These are phyloP conservation scores for Ustilago trichophora DNA, from an alignment of 1,284 basidiomycete genomes.

Conservation along the genomic window DNA sequence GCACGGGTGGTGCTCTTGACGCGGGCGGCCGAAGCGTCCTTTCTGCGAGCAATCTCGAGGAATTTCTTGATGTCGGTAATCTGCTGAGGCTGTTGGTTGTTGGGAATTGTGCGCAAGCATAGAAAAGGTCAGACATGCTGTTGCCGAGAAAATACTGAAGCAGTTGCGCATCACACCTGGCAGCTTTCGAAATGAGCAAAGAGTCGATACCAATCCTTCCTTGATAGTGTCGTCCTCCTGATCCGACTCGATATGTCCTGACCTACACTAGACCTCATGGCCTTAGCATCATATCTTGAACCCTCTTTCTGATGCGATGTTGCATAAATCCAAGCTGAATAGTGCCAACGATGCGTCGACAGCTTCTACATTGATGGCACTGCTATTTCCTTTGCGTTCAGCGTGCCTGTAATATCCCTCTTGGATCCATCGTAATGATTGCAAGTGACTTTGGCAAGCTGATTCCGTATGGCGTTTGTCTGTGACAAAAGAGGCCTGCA, in stretches of 20 bases:
- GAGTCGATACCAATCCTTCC: background rate
- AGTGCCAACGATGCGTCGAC: too few relatives aligned
- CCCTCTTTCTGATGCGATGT: too few relatives aligned
- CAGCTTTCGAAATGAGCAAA: slow-evolving; percentile 7
- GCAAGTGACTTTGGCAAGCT: too few relatives aligned
- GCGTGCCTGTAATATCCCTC: background rate
- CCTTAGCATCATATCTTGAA: too few relatives aligned
- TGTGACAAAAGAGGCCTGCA: too few relatives aligned
- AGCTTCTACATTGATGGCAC: background rate
- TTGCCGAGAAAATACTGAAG: background rate
- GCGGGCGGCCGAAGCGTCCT: slow-evolving; percentile 83
- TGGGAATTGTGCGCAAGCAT: background rate
- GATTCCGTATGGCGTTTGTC: too few relatives aligned
- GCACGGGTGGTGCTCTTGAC: slow-evolving; percentile 89
- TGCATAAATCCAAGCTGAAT: too few relatives aligned
- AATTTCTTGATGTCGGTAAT: slow-evolving; percentile 98
- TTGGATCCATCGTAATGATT: too few relatives aligned
- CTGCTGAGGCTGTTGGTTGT: slow-evolving; percentile 83
- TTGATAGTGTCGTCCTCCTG: too few relatives aligned
- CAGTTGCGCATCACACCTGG: background rate
- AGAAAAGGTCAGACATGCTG: slow-evolving; percentile 21
- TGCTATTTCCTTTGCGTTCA: background rate
- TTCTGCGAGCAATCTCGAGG: slow-evolving; percentile 89
- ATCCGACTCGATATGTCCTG: too few relatives aligned
- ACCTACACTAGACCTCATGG: too few relatives aligned